These are phyloP conservation scores for Geotrichum histeridarum DNA, from an alignment of 1,139 yeast genomes.

Conservation along the genomic window DNA sequence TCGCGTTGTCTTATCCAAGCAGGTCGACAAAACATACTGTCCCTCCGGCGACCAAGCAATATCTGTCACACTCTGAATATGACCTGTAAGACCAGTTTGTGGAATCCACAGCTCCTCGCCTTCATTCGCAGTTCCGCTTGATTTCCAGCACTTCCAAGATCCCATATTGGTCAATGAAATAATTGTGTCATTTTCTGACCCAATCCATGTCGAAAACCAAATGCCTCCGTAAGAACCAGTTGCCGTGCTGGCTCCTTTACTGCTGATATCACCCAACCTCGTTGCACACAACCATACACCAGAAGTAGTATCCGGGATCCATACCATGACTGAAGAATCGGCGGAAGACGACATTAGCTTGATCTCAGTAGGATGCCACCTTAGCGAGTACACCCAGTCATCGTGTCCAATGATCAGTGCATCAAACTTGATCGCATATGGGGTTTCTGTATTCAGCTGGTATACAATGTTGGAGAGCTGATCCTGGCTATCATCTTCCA, in stretches of 20 bases:
- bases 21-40: conserved; percentile 69
- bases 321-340: conserved; percentile 90
- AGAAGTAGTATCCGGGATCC: conserved; percentile 83
- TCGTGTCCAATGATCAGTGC: conserved; percentile 97
- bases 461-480: conserved; percentile 31
- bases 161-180: conserved; percentile 75
- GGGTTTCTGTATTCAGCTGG: conserved; percentile 28
- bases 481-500: conserved; percentile 22
- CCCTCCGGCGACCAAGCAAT: conserved; percentile 72
- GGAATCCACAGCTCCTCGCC: conserved; percentile 46
- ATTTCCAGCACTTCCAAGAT: conserved; percentile 72
- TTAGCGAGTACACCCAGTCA: conserved; percentile 87
- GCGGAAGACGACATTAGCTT: conserved; percentile 78
- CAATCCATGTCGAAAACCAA: conserved; percentile 84
- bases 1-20: conserved; percentile 87
- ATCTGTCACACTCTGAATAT: conserved; percentile 70
- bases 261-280: conserved; percentile 84
- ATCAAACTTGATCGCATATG: conserved; percentile 68
- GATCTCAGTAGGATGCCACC: conserved; percentile 62
- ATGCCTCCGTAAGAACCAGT: conserved; percentile 98
- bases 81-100: conserved; percentile 66
- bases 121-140: background rate
- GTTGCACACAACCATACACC: conserved; percentile 87
- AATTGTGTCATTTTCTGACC: conserved; percentile 54
- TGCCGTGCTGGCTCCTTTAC: conserved; percentile 96